Evolutionary conservation across 768 basidiomycete genomes (phyloP), one percentile per base, ranked within the genome.

Genomic region (Xerocomellus chrysenteron): DNA sequence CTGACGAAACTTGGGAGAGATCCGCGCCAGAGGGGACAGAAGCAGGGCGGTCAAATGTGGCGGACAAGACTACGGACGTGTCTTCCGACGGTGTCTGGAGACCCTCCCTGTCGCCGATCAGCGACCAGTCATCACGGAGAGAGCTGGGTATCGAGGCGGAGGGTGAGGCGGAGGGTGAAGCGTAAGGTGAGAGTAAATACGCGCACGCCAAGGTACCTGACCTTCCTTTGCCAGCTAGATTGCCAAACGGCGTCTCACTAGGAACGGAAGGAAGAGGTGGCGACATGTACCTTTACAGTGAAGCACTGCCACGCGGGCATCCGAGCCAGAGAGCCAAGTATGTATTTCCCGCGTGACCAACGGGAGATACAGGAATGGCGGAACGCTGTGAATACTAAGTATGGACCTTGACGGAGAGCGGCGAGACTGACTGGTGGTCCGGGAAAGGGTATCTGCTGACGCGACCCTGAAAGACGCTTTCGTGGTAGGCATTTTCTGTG

Each of bases 391-490:
- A 26, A 19, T 19, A 21, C 13, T 59, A 11, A 59, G 56, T 9
- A 26, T 48, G 21, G 47, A 7, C 24, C 26, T 39, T 35, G 21
- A 51, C 26, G 49, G 14, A 45, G 76, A 53, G 84, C 79, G 85
- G 85, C 63, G 89, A 86, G 57, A 79, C 88, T 71, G 60, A 90
- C 85, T 94, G 90, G 67, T 95, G 93, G 67, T 95, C 93, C 21
- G 93, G 93, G 67, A 92, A 94, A 0, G 93, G 93, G 65, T 88
- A 94, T 50, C 92, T 76, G 63, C 88, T 91, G 17, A 93, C 88
- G 41, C 90, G 77, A 9, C 86, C 84, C 13, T 81, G 80, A 66
- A 94, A 94, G 37, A 86, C 73, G 45, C 74, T 72, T 3, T 86
- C 74, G 4, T 85, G 81, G 69, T 96, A 96, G 7, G 84, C 80